phyloP scores from a whole-genome alignment of 108 stramenopile species.

The Cyclotella baltica region DNA sequence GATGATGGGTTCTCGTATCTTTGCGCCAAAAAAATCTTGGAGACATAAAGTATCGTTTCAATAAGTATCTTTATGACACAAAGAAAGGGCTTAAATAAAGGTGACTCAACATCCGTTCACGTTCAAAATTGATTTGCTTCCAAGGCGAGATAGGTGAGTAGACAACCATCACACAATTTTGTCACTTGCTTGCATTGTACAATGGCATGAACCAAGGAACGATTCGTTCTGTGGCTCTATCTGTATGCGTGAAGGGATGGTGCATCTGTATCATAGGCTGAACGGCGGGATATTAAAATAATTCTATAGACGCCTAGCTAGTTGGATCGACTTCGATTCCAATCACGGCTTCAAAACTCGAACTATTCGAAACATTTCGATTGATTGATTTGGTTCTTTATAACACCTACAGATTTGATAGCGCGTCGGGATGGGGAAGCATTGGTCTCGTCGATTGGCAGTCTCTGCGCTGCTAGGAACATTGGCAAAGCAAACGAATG shows the following conservation, averaged over 20 bases:
- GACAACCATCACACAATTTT: too few species aligned
- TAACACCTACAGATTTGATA: background rate
- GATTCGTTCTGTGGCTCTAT: too few species aligned
- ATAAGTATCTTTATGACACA: background rate
- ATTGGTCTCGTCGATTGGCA: slow-evolving; percentile 1
- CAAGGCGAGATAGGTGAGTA: background rate
- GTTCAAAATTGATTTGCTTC: background rate
- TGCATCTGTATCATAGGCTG: too few species aligned
- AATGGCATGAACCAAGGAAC: background rate
- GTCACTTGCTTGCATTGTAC: too few species aligned
- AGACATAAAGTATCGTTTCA: background rate
- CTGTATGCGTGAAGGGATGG: too few species aligned
- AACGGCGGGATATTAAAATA: too few species aligned
- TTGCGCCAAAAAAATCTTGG: too few species aligned
- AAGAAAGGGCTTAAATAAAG: background rate
- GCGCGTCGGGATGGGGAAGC: background rate
- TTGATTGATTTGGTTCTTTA: background rate
- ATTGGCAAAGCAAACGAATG: background rate
- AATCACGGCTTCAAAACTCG: too few species aligned
- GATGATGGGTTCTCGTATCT: background rate
- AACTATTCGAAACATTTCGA: background rate
- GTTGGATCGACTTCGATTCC: too few species aligned
- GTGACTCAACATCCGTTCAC: background rate
- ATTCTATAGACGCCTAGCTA: too few species aligned
- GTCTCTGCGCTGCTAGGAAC: background rate